These are phyloP conservation scores for Penicillium sp. DNA, from an alignment of 2,329 filamentous ascomycete species.

Conservation along the genomic window DNA sequence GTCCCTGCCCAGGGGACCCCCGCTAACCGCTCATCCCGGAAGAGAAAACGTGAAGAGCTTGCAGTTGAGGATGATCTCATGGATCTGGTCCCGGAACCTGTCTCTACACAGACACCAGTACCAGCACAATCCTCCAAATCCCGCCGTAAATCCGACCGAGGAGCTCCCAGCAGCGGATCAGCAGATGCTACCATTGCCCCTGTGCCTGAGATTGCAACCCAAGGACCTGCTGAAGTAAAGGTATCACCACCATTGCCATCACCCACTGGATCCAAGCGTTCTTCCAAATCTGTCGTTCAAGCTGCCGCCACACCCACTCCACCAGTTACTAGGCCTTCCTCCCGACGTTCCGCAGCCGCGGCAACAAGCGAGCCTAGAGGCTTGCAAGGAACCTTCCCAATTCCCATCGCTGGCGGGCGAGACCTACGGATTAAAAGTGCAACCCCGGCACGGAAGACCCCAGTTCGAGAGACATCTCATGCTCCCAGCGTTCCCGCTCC, in stretches of 20 bases:
- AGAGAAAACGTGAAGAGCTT: slow-evolving; percentile 57
- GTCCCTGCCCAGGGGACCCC: slow-evolving; percentile 20
- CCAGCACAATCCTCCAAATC: slow-evolving; percentile 1
- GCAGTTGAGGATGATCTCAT: slow-evolving; percentile 29
- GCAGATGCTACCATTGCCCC: slow-evolving; percentile 36
- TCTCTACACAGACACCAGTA: slow-evolving; percentile 1
- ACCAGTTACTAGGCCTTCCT: slow-evolving; percentile 34
- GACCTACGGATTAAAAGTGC: slow-evolving; percentile 45
- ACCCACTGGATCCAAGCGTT: slow-evolving; percentile 24
- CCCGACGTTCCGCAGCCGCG: slow-evolving; percentile 31
- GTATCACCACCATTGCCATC: slow-evolving; percentile 25
- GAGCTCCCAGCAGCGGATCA: slow-evolving; percentile 36
- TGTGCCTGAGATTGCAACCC: slow-evolving; percentile 13
- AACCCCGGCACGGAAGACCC: slow-evolving; percentile 41
- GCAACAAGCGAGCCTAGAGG: slow-evolving; percentile 28
- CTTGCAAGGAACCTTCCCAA: slow-evolving; percentile 7
- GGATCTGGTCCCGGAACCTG: neutral
- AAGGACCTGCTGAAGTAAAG: slow-evolving; percentile 18
- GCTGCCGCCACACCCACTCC: slow-evolving; percentile 30
- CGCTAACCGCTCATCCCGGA: slow-evolving; percentile 36
- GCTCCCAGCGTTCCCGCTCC: slow-evolving; percentile 33
- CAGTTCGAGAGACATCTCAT: slow-evolving; percentile 44
- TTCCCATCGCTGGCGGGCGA: slow-evolving; percentile 20
- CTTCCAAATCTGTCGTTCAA: slow-evolving; percentile 20
- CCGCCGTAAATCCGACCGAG: slow-evolving; percentile 39